Base-by-base conservation (phyloP, 139 green algal genomes). In the Penium margaritaceum region DNA sequence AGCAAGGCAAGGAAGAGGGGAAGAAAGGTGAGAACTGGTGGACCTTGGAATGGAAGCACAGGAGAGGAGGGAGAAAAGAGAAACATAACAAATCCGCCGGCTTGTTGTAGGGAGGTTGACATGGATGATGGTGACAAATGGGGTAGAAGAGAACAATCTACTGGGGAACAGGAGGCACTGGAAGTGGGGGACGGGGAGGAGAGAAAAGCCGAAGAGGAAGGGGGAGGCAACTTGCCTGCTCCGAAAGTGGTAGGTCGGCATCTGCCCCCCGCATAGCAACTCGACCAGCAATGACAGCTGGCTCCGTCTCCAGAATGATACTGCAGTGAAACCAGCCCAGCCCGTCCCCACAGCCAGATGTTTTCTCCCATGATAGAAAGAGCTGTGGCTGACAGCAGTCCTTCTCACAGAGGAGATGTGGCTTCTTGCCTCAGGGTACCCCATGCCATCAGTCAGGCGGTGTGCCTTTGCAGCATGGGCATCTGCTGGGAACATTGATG, bases 231-330 rank as follows among this genome's bases (percentile, higher is more conserved):
- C 73, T 60, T 27, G 78, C 74, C 78, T 93, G 89, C 63, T 96
- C 90, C n/a, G 85, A 78, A 15, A 96, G 73, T 5, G 88, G 86
- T 53, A 88, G 70, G 44, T 95, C 89, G 0, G 84, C 82, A 7
- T 95, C 94, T 54, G 85, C 88, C 5, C 89, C 85, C 14, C 93
- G 81, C 94, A 99, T 98, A 7, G 91, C 87, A 7, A 96, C 94
- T 21, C 94, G 84, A n/a, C 83, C 79, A 0, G 94, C 94, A n/a
- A 98, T 87, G 1, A 87, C 81, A 37, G 83, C 62, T 0, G 94
- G 70, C 47, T 99, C 94, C 12, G 89, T 98, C 81, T 99, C 94
- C 72, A 99, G 77, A 24, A 98, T 92, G 17, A 98, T 80, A 37
- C 91, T 96, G 82, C 43, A 58, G n/a, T n/a, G n/a, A n/a, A n/a